Percentiles rank a stretch among this genome's conserved stretches.
Evolutionary conservation across 108 stramenopile species (phyloP).

Genomic region (Cyclotella cryptica): DNA sequence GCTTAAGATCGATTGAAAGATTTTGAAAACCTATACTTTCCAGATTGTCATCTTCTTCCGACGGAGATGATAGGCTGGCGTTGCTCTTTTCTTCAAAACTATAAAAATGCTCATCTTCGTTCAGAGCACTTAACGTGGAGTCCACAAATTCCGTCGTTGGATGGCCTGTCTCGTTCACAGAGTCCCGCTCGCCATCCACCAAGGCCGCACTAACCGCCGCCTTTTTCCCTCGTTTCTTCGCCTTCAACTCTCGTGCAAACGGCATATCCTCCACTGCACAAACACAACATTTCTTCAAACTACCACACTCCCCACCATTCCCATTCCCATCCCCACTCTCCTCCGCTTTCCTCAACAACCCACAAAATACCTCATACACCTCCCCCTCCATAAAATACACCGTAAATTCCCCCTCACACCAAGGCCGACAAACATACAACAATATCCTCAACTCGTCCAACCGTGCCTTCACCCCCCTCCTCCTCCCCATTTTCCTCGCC

Average conservation of each 20-base stretch:
- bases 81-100: background rate
- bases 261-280: constrained; percentile 56
- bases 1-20: constrained; percentile 14
- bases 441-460: constrained; percentile 54
- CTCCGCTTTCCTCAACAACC: constrained; percentile 26
- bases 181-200: background rate
- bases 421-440: constrained; percentile 40
- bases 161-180: background rate
- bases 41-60: background rate
- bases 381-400: constrained; percentile 49
- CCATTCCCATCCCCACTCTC: constrained; percentile 24
- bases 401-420: constrained; percentile 42
- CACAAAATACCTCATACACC: constrained; percentile 28
- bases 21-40: constrained; percentile 5
- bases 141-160: background rate
- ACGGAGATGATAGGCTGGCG: background rate
- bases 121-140: background rate
- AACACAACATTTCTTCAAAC: constrained; percentile 24
- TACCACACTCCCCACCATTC: constrained; percentile 9
- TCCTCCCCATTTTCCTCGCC: constrained; percentile 50
- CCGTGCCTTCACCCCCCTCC: constrained; percentile 38
- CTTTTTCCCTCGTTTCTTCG: constrained; percentile 33
- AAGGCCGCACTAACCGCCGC: background rate
- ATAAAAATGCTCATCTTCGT: background rate
- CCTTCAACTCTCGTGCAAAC: constrained; percentile 34